Base-by-base conservation (phyloP, 2,329 filamentous ascomycete genomes). In the Penicillium sp. region DNA sequence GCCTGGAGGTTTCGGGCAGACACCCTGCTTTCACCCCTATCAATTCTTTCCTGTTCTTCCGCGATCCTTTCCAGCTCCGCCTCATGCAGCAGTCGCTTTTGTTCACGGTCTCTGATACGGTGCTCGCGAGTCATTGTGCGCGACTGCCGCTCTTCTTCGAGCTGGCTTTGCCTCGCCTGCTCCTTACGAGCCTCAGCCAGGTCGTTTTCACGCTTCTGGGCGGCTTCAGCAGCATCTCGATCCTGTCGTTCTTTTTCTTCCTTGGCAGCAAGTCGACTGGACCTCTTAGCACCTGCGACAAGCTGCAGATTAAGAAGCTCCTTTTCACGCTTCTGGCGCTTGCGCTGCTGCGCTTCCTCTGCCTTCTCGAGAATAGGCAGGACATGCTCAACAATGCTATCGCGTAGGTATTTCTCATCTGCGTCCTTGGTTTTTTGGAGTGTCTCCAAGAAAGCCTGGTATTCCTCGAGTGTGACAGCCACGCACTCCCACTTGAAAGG, bases 211-310 rank as follows among this genome's bases (percentile, higher is more conserved):
- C 81, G 82, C 76, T 84, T 89, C 54, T 83, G 84, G 65, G 90
- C 86, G 46, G 88, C 89, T 69, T 93, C 89, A 10, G 82, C 85
- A 19, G 82, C 82, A 65, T 89, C 84, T 59, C 91, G 87, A 47
- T 93, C 87, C 60, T 89, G 81, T 65, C 86, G 88, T 69, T 92
- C 89, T 62, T 86, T 88, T 71, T 97, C 92, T 35, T 86, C 80
- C 71, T 91, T 95, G 63, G 84, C 84, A 19, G 93, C 93, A 64
- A 99, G 86, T 62, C 94, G 86, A 68, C 91, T 96, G 0, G 94
- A 99, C 62, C 94, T 83, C 77, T 99, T 99, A 4, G 94, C 93
- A 56, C 89, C 90, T n/a, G 91, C 91, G 77, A 97, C 84, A 72
- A 94, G 93, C 66, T 93, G 88, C 63, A 96, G 75, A 65, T 87